phyloP scores from a whole-genome alignment of 169 alveolate species.

The Plasmodium relictum region DNA sequence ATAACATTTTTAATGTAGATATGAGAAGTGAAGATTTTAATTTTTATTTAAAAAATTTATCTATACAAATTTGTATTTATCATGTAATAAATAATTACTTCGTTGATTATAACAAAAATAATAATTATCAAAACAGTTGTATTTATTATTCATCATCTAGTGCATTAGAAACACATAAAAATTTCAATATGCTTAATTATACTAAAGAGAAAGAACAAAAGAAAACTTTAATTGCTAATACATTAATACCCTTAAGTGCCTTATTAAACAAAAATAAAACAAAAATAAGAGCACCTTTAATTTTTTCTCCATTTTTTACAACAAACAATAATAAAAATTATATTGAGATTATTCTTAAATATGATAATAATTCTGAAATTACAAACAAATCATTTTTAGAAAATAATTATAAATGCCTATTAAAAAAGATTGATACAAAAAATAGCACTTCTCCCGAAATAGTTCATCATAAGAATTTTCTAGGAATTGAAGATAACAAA shows the following conservation, averaged over 20 bases:
- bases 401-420: too few species aligned
- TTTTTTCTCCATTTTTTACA: conserved; percentile 40
- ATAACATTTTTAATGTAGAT: background rate
- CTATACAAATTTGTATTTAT: conserved; percentile 45
- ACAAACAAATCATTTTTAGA: too few species aligned
- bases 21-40: background rate
- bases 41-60: conserved; percentile 43
- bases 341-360: conserved; percentile 43
- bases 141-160: background rate
- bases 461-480: background rate
- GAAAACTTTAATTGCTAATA: conserved; percentile 15
- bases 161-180: background rate
- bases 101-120: background rate
- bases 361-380: background rate
- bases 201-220: background rate
- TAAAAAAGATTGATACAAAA: background rate
- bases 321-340: conserved; percentile 12
- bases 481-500: background rate
- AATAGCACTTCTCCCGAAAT: background rate
- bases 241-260: conserved; percentile 43
- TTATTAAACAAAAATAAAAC: conserved; percentile 38
- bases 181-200: background rate
- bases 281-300: conserved; percentile 24
- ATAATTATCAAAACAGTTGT: background rate
- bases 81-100: background rate